Evolutionary conservation across 345 rosid species (phyloP).

Genomic region (Eucalyptus erythrocorys): DNA sequence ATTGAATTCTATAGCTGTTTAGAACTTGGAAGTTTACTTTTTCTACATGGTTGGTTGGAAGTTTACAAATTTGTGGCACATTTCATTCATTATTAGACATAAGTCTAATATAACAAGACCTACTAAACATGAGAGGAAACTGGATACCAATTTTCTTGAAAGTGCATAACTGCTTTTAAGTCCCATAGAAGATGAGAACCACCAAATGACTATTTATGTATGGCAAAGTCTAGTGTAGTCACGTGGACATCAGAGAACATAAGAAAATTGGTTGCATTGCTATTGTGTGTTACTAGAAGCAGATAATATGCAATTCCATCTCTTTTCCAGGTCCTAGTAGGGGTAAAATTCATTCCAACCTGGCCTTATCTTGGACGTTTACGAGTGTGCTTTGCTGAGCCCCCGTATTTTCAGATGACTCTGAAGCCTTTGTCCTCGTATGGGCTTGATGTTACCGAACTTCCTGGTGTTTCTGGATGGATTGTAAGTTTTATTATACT

Average conservation of each 20-base stretch:
- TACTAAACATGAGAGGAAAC: not conserved
- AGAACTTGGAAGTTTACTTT: not conserved
- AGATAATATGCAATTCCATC: not conserved
- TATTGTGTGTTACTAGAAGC: not conserved
- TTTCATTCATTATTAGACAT: not conserved
- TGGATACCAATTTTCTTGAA: not conserved
- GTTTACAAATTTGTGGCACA: not conserved
- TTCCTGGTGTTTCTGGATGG: slow-evolving; percentile 99
- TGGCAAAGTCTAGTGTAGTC: not conserved
- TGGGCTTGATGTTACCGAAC: slow-evolving; percentile 76
- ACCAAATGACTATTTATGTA: not conserved
- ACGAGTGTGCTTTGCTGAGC: slow-evolving; percentile 89
- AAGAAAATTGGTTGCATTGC: not conserved
- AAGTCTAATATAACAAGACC: not conserved
- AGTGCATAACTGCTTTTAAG: not conserved
- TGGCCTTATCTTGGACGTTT: slow-evolving; percentile 94
- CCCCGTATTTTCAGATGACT: slow-evolving; percentile 92
- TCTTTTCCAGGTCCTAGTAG: slow-evolving; percentile 61
- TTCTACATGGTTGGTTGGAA: not conserved
- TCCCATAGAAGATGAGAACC: not conserved
- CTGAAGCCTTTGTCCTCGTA: slow-evolving; percentile 69
- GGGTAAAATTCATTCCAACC: slow-evolving; percentile 68
- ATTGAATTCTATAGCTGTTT: not conserved
- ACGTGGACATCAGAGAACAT: not conserved
- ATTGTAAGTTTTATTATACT: slow-evolving; percentile 44